Conservation (phyloP, 257 asterid genomes). For the Solanum phureja region DNA sequence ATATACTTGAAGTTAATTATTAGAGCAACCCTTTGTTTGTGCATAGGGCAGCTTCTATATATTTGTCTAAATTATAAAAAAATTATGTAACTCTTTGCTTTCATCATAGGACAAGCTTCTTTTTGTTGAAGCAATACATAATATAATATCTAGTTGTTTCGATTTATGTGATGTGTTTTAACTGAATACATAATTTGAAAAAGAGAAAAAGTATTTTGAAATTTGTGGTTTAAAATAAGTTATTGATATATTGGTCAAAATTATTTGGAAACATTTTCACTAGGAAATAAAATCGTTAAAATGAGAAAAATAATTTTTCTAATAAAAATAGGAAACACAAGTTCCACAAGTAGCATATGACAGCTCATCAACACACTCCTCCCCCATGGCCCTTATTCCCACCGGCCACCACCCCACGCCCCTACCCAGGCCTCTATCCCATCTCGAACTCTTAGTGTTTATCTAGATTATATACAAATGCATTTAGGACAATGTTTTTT, state of each 20-base stretch:
- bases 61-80: not conserved
- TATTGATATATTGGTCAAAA: not conserved
- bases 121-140: not conserved
- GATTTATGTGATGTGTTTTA: not conserved
- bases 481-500: not conserved
- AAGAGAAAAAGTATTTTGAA: not conserved
- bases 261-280: not conserved
- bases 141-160: not conserved
- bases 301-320: not conserved
- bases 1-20: slow-evolving; percentile 8
- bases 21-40: slow-evolving; percentile 26
- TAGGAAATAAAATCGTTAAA: not conserved
- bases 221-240: not conserved
- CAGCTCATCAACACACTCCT: not conserved
- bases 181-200: not conserved
- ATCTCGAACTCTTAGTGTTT: not conserved
- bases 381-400: not conserved
- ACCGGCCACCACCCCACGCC: not conserved
- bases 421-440: not conserved
- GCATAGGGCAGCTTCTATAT: slow-evolving; percentile 21
- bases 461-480: not conserved
- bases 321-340: not conserved
- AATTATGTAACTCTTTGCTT: not conserved
- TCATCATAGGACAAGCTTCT: not conserved
- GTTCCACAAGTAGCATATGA: not conserved